Base-by-base conservation (phyloP, 2,329 filamentous ascomycete species). In the Aspergillus japonicus region DNA sequence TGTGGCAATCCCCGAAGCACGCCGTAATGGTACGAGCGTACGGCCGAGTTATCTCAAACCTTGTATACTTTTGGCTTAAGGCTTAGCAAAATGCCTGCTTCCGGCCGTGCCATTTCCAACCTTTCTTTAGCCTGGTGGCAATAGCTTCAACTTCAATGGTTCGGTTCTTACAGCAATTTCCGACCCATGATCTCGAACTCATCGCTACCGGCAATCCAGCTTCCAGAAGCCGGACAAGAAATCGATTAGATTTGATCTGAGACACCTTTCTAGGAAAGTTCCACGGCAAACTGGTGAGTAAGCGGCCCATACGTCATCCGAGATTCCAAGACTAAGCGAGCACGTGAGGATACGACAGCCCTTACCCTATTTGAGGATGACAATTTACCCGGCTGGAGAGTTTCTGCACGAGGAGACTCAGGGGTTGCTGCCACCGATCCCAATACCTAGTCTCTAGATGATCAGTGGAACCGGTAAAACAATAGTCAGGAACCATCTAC, bases 351-450 rank as follows among this genome's bases (percentile, higher is more conserved):
- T 2, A 3, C 39, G 14, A n/a, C 26, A 48, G 42, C 53, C 53
- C 53, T 55, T 47, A 11, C 53, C 42, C 52, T 48, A 44, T 2
- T n/a, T 44, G 42, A 21, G 52, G 52, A 54, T 47, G 39, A 55
- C 42, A 47, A 10, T 29, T 55, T 48, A 33, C 24, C 53, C 53
- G 53, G 53, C 16, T 24, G 24, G 8, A 16, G 39, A 5, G 16
- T 16, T 19, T 19, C 39, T 44, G 14, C 39, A 44, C n/a, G 39
- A 44, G 39, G 39, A 39, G 39, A 44, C 16, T 19, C 39, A 19
- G 39, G 39, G 39, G 3, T 35, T 19, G 39, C 11, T 39, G 35
- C 5, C 14, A 14, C 35, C 35, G 35, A 39, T 39, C 23, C 23
- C 35, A 39, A 39, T 39, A 8, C 14, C 35, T 39, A 39, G 14